Evolutionary conservation across 257 asterid genomes (phyloP), one percentile per base, ranked within the genome.

Genomic region (Ilex asprella): DNA sequence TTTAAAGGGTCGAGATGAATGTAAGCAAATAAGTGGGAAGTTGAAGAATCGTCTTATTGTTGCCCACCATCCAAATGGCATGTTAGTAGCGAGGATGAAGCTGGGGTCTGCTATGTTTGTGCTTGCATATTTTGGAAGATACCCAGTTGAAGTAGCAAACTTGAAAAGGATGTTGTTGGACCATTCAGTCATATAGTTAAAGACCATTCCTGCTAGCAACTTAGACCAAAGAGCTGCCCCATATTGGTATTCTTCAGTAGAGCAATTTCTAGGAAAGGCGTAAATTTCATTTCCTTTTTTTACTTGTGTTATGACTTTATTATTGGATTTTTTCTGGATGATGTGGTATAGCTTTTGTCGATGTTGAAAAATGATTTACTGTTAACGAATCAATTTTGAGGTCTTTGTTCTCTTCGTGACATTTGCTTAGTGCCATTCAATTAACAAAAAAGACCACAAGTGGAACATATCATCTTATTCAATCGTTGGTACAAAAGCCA

Each of bases 151-250:
- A 31, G 59, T 86, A 70, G 95, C 95, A 5, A 82, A 89, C 56
- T 82, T 58, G 74, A 72, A 9, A 89, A 89, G 82, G 97, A 89
- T 83, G 80, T 84, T 4, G 74, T 89, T 76, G 95, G 91, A 60
- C 95, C 97, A 54, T 89, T 84, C 69, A 89, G 79, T 77, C 94
- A 89, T 55, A 90, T 83, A 87, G 97, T 89, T 57, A 82, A 21
- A 64, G 68, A 56, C 79, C 1, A 56, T 86, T 63, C 55, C 69
- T 3, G 60, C 62, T 16, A 68, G 13, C 21, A 60, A 71, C 12
- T 89, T 94, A 0, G 44, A 1, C 77, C 35, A 70, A 70, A 31
- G 67, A 78, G 41, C 80, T 21, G 94, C 7, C 72, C 77, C 15
- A 83, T 32, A 2, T 63, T 86, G 82, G 72, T 68, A 66, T 89